These are phyloP conservation scores for Actinomucor elegans DNA, from an alignment of 371 early-diverging fungal genomes.

Conservation along the genomic window DNA sequence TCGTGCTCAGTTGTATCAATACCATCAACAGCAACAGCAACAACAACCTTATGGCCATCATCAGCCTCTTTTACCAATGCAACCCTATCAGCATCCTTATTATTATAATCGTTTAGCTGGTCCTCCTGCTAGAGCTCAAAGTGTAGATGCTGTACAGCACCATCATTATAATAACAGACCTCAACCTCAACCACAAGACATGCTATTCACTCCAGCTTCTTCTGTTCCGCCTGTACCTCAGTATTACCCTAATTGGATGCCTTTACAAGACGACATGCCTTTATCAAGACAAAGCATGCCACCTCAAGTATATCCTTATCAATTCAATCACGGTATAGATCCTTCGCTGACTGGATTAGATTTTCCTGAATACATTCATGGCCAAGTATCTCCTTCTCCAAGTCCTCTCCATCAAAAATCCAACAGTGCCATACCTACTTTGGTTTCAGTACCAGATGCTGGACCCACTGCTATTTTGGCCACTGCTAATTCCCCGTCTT, in stretches of 20 bases:
- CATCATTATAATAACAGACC: not conserved
- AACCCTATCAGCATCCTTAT: slow-evolving; percentile 9
- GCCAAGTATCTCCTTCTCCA: slow-evolving; percentile 26
- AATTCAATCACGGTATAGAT: slow-evolving; percentile 1
- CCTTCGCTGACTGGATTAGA: slow-evolving; percentile 5
- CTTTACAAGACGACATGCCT: slow-evolving; percentile 1
- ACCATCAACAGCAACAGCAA: slow-evolving; percentile 26
- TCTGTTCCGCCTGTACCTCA: slow-evolving; percentile 17
- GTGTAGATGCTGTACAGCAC: slow-evolving; percentile 35
- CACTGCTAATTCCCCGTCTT: not conserved
- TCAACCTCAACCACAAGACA: slow-evolving; percentile 2
- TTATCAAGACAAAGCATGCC: slow-evolving; percentile 36
- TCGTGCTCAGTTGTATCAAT: slow-evolving; percentile 29
- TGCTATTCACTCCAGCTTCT: slow-evolving; percentile 9
- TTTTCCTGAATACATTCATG: slow-evolving; percentile 35
- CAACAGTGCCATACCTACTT: slow-evolving; percentile 19
- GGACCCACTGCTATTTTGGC: slow-evolving; percentile 45
- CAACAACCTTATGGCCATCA: not conserved
- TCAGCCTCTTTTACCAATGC: not conserved
- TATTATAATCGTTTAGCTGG: slow-evolving; percentile 12
- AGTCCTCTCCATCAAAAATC: slow-evolving; percentile 15
- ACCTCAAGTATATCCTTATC: slow-evolving; percentile 24
- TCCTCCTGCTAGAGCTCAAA: slow-evolving; percentile 26
- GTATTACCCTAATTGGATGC: not conserved
- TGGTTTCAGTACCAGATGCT: slow-evolving; percentile 48